Conservation (phyloP, 73 alveolate genomes). For the Paramecium caudatum region DNA sequence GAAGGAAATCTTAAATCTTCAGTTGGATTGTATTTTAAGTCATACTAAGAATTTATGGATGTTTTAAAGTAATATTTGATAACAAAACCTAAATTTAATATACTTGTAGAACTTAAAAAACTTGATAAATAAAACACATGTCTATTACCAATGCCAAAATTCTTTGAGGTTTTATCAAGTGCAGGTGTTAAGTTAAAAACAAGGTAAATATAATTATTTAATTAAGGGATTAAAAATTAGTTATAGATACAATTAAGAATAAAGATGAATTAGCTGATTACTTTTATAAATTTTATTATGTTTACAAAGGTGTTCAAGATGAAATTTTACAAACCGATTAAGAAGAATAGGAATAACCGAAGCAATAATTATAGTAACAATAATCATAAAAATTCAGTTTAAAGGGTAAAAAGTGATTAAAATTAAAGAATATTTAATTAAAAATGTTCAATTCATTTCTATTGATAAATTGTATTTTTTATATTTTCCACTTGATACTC, state of each 20-base stretch:
- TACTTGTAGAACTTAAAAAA: conserved; percentile 32
- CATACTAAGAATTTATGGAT: neutral
- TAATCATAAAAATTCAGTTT: neutral
- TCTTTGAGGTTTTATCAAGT: conserved; percentile 20
- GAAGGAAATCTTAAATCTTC: conserved; percentile 25
- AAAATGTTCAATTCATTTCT: conserved; percentile 49
- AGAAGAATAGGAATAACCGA: neutral
- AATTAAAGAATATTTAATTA: neutral
- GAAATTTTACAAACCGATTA: neutral
- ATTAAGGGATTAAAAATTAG: conserved; percentile 49
- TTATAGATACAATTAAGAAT: conserved; percentile 19
- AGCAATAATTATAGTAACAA: neutral
- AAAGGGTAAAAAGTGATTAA: neutral
- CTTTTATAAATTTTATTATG: conserved; percentile 21
- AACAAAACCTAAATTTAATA: conserved; percentile 54
- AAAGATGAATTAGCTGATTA: conserved; percentile 23
- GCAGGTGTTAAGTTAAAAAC: conserved; percentile 39
- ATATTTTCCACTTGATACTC: conserved; percentile 12
- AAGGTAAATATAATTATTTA: conserved; percentile 13
- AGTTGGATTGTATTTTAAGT: conserved; percentile 21
- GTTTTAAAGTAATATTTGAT: conserved; percentile 3
- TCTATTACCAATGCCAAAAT: neutral
- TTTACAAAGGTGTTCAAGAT: conserved; percentile 20
- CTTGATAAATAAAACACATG: neutral
- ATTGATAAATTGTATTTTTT: conserved; percentile 56